Conservation (phyloP, 148 eudicot genomes). For the Nyssa sinensis region DNA sequence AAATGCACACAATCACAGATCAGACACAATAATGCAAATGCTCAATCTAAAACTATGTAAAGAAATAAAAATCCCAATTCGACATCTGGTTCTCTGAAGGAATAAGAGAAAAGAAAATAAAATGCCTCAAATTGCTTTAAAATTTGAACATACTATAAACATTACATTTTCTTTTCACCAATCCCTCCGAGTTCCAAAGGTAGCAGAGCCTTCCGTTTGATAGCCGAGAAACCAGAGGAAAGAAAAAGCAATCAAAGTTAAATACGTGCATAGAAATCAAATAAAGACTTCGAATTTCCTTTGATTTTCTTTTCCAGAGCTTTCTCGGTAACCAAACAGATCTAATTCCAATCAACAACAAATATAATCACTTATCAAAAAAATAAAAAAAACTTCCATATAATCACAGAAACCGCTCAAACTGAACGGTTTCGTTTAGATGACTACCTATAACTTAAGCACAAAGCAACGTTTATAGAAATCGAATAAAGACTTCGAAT, state of each 20-base stretch:
- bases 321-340: no score
- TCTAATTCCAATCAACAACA: no score
- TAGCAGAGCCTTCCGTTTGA: neutral
- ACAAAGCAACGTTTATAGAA: no score
- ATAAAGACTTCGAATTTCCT: neutral
- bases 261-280: neutral
- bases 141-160: neutral
- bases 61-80: neutral
- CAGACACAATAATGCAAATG: neutral
- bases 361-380: no score
- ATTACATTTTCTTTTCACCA: neutral
- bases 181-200: constrained; percentile 1
- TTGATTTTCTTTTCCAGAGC: neutral
- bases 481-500: no score
- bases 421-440: no score
- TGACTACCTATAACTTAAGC: no score
- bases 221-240: neutral
- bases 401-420: no score
- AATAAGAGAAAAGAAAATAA: neutral
- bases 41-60: neutral
- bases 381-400: no score
- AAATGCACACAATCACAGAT: neutral
- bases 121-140: neutral
- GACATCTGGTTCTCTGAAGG: neutral
- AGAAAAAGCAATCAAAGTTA: neutral